Base-by-base conservation (phyloP, 257 asterid genomes). In the Nicotiana undulata region DNA sequence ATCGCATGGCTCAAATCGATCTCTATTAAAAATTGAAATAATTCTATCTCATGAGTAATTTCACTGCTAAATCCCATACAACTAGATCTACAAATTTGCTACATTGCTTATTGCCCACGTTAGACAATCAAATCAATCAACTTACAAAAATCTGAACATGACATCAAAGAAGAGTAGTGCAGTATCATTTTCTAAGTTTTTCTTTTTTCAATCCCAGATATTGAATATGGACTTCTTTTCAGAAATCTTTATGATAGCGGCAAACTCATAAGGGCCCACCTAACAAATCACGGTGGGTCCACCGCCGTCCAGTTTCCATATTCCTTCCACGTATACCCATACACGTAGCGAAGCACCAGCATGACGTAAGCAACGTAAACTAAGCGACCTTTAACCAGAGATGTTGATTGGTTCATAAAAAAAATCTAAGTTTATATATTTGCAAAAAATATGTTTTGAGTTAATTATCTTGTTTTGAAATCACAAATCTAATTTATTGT, bases 251-350 rank as follows among this genome's bases (percentile, higher is more conserved):
- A 46, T 74, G 79, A 74, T 74, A 74, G 61, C 61, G 44, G 61
- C 79, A 74, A 74, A 74, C 61, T 74, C 79, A 74, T 6, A 20
- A 26, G 61, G 79, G 5, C 79, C 79, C 79, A 74, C 61, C 26
- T 26, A 74, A 24, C 79, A 74, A 15, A 49, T 49, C 44, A 74
- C 1, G 0, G 44, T 49, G 61, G 79, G 44, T 3, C 79, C 78
- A 15, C 0, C 0, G 61, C 79, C 79, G 79, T 24, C 79, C 79
- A 74, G 16, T 59, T 4, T 46, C 79, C 26, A 37, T 74, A 37
- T 1, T 49, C 44, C 61, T 74, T 74, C 79, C 77, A 70, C 77
- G 77, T 70, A 4, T 11, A 44, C 34, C 20, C 49, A 4, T 70
- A 49, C 61, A 74, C 79, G 44, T 49, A 61, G 61, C 61, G 4